Conservation (phyloP, 352 stramenopile species). For the Pythium sp. region DNA sequence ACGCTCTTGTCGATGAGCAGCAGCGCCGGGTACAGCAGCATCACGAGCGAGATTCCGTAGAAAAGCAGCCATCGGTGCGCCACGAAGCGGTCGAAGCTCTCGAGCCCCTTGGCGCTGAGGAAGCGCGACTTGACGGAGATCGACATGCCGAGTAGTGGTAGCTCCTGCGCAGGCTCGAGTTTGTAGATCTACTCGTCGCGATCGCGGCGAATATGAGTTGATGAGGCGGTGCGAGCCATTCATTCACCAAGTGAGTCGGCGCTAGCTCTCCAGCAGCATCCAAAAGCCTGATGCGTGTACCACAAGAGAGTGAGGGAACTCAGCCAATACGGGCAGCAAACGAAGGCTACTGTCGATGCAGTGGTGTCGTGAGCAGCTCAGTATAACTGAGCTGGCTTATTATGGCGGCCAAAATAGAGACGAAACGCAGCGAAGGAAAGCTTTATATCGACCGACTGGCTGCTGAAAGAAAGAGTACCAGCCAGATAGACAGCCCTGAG, state of each 20-base stretch:
- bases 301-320: too few relatives aligned
- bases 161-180: constrained; percentile 10
- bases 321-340: too few relatives aligned
- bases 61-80: constrained; percentile 5
- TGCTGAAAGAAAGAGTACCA: too few relatives aligned
- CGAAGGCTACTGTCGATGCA: too few relatives aligned
- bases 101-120: background rate
- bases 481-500: too few relatives aligned
- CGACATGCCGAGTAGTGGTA: constrained; percentile 20
- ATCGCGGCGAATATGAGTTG: background rate
- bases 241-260: background rate
- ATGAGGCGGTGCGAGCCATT: background rate
- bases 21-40: constrained; percentile 12
- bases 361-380: too few relatives aligned
- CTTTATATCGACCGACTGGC: too few relatives aligned
- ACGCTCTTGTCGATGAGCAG: constrained; percentile 1
- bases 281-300: background rate
- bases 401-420: too few relatives aligned
- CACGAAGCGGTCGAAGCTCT: constrained; percentile 7
- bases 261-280: background rate
- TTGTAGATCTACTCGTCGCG: constrained; percentile 16
- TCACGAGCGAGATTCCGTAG: constrained; percentile 9
- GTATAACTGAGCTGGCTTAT: too few relatives aligned
- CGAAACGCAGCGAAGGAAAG: too few relatives aligned
- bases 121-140: constrained; percentile 17